These are phyloP conservation scores for Spatholobus suberectus DNA, from an alignment of 306 rosid species.

Conservation along the genomic window DNA sequence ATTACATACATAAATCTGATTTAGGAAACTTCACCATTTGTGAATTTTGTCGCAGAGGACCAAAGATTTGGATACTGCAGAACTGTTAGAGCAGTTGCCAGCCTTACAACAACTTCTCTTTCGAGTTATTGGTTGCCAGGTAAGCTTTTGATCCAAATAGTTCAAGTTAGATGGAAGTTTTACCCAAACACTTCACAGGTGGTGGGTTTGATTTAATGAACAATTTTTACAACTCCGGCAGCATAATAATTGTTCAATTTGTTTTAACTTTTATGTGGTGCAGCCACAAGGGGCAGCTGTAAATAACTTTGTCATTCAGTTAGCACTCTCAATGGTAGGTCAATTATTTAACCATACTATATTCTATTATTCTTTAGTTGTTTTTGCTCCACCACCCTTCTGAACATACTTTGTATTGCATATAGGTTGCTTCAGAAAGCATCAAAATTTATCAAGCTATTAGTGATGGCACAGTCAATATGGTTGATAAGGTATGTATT, in stretches of 20 bases:
- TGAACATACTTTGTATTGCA: slow-evolving; percentile 45
- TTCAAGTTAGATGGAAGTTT: slow-evolving; percentile 29
- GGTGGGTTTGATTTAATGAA: slow-evolving; percentile 23
- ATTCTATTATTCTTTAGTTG: slow-evolving; percentile 15
- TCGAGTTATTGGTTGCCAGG: slow-evolving; percentile 94
- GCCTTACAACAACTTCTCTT: slow-evolving; percentile 90
- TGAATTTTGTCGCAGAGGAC: slow-evolving; percentile 81
- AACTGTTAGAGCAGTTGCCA: slow-evolving; percentile 94
- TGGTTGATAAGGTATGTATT: slow-evolving; percentile 92
- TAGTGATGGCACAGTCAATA: slow-evolving; percentile 92
- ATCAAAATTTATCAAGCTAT: slow-evolving; percentile 94
- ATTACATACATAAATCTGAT: not conserved
- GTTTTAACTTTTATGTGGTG: slow-evolving; percentile 40
- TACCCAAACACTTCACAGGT: slow-evolving; percentile 7
- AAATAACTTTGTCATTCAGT: slow-evolving; percentile 84
- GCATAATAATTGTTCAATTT: slow-evolving; percentile 16
- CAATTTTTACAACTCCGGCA: slow-evolving; percentile 13
- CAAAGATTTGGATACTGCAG: slow-evolving; percentile 89
- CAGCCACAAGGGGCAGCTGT: slow-evolving; percentile 99
- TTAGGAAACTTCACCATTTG: slow-evolving; percentile 21
- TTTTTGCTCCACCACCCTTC: slow-evolving; percentile 34
- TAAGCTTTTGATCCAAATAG: slow-evolving; percentile 39
- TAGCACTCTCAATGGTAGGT: slow-evolving; percentile 89
- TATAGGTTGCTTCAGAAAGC: slow-evolving; percentile 95
- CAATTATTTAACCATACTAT: slow-evolving; percentile 32